Evolutionary conservation across 1,284 basidiomycete genomes (phyloP), one percentile per base, ranked within the genome.

Genomic region (Ustilago tritici): DNA sequence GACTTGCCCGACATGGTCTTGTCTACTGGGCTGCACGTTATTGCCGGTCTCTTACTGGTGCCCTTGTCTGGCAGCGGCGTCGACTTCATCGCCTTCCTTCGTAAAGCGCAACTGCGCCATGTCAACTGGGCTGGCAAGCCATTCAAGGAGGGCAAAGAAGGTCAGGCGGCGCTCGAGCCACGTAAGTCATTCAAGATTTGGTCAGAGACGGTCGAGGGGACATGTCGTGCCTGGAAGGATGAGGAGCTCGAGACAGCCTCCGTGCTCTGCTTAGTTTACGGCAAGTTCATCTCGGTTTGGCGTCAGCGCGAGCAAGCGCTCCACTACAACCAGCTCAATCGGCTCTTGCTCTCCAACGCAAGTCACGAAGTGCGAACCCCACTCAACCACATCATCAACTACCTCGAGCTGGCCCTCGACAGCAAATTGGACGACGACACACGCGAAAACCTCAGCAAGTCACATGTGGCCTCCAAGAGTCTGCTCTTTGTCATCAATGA

Each of bases 271-370:
- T 87, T 95, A 31, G 92, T 95, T 11, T 93, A 93, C 78, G 92
- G 92, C 53, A 92, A 93, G 69, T 94, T 94, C 87, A 93, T 93
- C 76, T 92, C 93, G 83, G 93, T 95, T 3, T 95, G 93, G 93
- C 88, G 93, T 76, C 92, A 95, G 84, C 93, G 93, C 82, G 93
- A 95, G 86, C 90, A 88, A 49, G 92, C 92, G 15, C 86, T 93
- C 73, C 91, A 91, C 83, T 90, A 90, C 14, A 94, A 91, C 57
- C 93, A 92, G 84, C 88, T 95, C 59, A 94, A 93, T 17, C 92
- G 92, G 61, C 88, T 95, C 4, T 82, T 95, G 53, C 87, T 95
- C 17, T 93, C 92, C n/a, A 95, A 95, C 86, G 94, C 94, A 7
- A 92, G 91, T 76, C 93, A 95, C 85, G 93, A 95, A 88, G 92